Conservation (phyloP, 441 rosid species). For the Dalechampia spathulata region DNA sequence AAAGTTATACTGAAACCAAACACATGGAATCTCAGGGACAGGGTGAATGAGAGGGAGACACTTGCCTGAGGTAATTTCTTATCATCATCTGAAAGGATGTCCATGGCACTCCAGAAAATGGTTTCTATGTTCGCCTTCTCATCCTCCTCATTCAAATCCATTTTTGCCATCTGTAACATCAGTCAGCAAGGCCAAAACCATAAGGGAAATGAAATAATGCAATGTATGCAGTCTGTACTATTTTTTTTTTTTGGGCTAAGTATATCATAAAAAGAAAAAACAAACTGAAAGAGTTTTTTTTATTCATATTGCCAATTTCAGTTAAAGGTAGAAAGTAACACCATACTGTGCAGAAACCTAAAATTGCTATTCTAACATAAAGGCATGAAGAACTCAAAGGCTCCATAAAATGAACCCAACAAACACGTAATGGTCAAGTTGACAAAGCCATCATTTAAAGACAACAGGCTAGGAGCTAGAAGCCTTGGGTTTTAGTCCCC, state of each 20-base stretch:
- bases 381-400: not conserved
- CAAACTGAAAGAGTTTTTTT: not conserved
- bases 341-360: not conserved
- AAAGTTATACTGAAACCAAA: not conserved
- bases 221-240: no score
- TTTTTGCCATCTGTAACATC: conserved; percentile 70
- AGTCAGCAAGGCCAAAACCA: conserved; percentile 9
- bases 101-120: conserved; percentile 94
- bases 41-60: conserved; percentile 17
- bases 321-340: not conserved
- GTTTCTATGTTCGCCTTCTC: conserved; percentile 81
- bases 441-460: no score
- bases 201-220: not conserved
- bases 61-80: conserved; percentile 99
- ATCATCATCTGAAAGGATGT: conserved; percentile 96
- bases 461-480: no score
- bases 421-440: no score
- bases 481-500: no score
- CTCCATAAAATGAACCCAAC: no score
- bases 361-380: not conserved
- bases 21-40: not conserved
- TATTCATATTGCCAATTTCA: not conserved
- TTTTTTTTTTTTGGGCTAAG: no score
- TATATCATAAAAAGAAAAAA: no score
- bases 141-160: conserved; percentile 87